Evolutionary conservation across 164 flowering plant species (phyloP).

Genomic region (Cinnamomum chago): DNA sequence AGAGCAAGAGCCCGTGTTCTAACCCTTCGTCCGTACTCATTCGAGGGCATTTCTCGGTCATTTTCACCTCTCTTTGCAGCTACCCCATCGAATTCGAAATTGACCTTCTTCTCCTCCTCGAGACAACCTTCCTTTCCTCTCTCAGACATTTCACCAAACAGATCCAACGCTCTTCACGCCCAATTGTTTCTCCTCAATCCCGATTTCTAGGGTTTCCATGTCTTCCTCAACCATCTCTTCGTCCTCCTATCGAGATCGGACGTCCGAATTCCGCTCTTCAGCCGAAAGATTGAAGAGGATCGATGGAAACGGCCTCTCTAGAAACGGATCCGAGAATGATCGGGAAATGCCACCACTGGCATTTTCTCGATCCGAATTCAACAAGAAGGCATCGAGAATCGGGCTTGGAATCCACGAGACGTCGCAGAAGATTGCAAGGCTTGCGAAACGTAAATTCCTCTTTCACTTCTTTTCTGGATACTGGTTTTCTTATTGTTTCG

Average conservation of each 20-base stretch:
- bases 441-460: constrained; percentile 49
- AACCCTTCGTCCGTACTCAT: background rate
- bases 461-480: background rate
- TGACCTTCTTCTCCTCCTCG: background rate
- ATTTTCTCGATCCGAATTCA: constrained; percentile 62
- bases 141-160: too few relatives aligned
- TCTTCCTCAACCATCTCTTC: constrained; percentile 34
- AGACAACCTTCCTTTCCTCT: background rate
- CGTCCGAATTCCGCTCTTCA: constrained; percentile 72
- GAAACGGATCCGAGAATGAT: constrained; percentile 17
- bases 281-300: constrained; percentile 55
- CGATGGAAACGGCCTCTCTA: constrained; percentile 26
- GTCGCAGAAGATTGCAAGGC: constrained; percentile 58
- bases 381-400: constrained; percentile 63
- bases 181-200: background rate
- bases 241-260: constrained; percentile 55
- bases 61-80: background rate
- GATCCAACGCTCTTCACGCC: too few relatives aligned
- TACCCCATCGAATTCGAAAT: background rate
- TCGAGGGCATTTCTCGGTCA: background rate
- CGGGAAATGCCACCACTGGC: constrained; percentile 14
- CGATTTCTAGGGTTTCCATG: constrained; percentile 17
- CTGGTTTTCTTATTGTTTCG: background rate
- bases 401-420: constrained; percentile 69
- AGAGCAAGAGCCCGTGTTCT: background rate